Evolutionary conservation across 768 basidiomycete genomes (phyloP), one percentile per base, ranked within the genome.

Genomic region (Cyclocybe cylindracea): DNA sequence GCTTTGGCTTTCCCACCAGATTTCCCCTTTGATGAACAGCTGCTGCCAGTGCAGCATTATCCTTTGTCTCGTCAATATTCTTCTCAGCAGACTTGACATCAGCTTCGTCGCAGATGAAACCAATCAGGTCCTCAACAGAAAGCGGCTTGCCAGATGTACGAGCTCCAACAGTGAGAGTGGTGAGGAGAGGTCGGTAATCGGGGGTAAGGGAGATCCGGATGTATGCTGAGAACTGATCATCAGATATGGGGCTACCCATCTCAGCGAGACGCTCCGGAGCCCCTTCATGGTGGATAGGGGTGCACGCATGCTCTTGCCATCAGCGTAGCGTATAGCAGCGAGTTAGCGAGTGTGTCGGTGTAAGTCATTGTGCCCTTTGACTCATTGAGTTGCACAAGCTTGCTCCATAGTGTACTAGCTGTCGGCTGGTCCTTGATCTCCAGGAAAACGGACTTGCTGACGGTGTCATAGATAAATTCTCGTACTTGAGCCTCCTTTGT

Each of bases 251-350:
- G 19, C 45, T 43, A 9, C 35, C 37, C 16, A 44, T 59, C 24
- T 54, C 52, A 36, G 46, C 31, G 10, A 58, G 51, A 8, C 39
- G 56, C 68, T 60, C 75, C 80, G 80, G 10, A 61, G 32, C 41
- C 59, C 54, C 6, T 24, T 40, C 51, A 65, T 56, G 5, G 33
- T 31, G 8, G 55, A 19, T 11, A 66, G 41, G 14, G 62, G 62
- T 16, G 18, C 10, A 2, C 48, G 49, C 54, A 66, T 58, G 39
- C 56, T 54, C 13, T 54, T 48, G 19, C 51, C 57, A 33, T 58
- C 54, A 10, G 31, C 16, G 48, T 56, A 66, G 3, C 56, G 50
- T 14, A 63, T 45, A 24, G 14, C 58, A 32, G 56, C 56, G 13
- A 69, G 50, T 62, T 57, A 10, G 60, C 55, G 39, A 63, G 56